Conservation (phyloP, 805 yeast species). For the Yarrowia alimentaria region DNA sequence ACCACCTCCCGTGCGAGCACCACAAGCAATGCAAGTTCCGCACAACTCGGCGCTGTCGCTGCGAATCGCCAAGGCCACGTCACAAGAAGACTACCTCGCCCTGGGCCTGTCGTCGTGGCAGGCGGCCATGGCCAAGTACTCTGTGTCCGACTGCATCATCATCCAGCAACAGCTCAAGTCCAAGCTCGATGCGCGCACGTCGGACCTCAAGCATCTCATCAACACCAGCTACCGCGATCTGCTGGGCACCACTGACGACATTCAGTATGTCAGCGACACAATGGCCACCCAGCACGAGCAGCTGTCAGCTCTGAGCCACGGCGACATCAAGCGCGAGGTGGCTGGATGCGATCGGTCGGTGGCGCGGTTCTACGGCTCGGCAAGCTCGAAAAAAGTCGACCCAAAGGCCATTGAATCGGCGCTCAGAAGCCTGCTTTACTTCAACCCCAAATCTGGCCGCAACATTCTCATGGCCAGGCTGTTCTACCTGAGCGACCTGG, state of each 20-base stretch:
- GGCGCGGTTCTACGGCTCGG: too few species aligned
- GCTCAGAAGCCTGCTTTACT: constrained; percentile 9
- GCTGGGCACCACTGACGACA: constrained; percentile 18
- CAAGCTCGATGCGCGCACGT: constrained; percentile 1
- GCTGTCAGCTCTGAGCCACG: constrained; percentile 14
- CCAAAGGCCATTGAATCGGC: constrained; percentile 8
- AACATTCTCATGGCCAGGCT: constrained; percentile 14
- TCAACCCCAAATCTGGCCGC: neutral
- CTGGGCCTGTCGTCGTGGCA: constrained; percentile 23
- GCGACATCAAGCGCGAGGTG: constrained; percentile 16
- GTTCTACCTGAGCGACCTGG: constrained; percentile 1
- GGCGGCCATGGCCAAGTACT: constrained; percentile 20
- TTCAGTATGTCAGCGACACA: constrained; percentile 14
- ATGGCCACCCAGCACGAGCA: constrained; percentile 12
- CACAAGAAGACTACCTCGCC: constrained; percentile 1
- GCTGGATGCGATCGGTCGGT: too few species aligned
- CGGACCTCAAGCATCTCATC: constrained; percentile 8
- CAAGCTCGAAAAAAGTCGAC: neutral
- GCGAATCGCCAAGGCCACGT: constrained; percentile 19
- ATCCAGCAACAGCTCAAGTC: constrained; percentile 18
- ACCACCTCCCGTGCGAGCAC: too few species aligned
- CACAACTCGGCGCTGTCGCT: constrained; percentile 24
- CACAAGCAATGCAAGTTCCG: constrained; percentile 18
- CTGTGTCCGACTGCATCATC: constrained; percentile 16
- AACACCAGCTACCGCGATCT: constrained; percentile 11